Evolutionary conservation across 805 yeast genomes (phyloP), one percentile per base, ranked within the genome.

Genomic region (Starmerella apicola): DNA sequence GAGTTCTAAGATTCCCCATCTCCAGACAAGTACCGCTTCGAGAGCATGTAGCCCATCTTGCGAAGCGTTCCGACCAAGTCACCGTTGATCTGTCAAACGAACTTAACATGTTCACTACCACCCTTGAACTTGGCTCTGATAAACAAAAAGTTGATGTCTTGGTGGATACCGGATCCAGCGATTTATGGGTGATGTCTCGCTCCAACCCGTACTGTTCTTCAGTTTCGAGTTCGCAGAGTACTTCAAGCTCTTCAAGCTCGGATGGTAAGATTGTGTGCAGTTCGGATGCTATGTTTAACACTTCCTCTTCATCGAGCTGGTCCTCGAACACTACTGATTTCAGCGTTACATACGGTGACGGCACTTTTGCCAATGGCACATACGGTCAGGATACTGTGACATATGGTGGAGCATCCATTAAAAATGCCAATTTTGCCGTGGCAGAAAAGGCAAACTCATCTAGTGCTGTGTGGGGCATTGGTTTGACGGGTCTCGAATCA

Each of bases 141-240:
- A 51, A 59, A 2, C 78, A 78, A 49, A 53, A 60, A 3, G 63
- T 78, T 7, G 62, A 62, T 3, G 74, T 77, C 9, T 58, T 74
- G 37, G 59, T 81, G 19, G 93, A 81, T 54, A 81, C 88, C 3
- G 93, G 91, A 3, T 78, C 86, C 0, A 68, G 81, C 1, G 91
- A 81, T 54, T 55, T 79, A 37, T 79, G 84, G 83, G 72, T 78
- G 33, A 65, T 70, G 51, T 59, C 63, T 22, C 46, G 66, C 2
- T 51, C 59, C 31, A 74, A 73, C 50, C 68, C 77, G 2, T 68
- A 63, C 46, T 61, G 60, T 45, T 48, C 52, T 13, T 19, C 38
- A 9, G 23, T 22, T 20, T 8, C 25, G 16, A 12, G 17, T 13
- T n/a, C n/a, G 26, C 18, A 17, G 25, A 19, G 26, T 5, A 20